Evolutionary conservation across 192 early-diverging fungal genomes (phyloP).

Genomic region (Lobulomyces angularis): DNA sequence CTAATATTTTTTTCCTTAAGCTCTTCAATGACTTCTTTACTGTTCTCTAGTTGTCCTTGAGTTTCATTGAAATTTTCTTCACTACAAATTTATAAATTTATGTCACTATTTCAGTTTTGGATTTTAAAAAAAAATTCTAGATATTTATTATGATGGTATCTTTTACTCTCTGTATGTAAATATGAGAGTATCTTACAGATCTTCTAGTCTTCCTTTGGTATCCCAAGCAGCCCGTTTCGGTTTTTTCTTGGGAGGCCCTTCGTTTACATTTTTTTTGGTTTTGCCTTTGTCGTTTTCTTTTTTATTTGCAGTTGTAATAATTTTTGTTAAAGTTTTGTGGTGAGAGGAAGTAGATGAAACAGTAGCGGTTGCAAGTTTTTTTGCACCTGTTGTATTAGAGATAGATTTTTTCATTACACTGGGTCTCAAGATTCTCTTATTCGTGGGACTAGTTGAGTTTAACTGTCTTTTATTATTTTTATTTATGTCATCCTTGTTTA

Average conservation of each 20-base stretch:
- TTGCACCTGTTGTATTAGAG: neutral
- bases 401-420: neutral
- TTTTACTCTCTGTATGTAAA: constrained; percentile 14
- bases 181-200: constrained; percentile 59
- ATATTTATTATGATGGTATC: constrained; percentile 15
- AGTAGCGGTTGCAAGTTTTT: neutral
- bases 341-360: neutral
- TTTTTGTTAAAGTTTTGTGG: constrained; percentile 3
- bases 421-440: neutral
- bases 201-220: constrained; percentile 64
- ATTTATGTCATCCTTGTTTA: constrained; percentile 5
- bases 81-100: constrained; percentile 30
- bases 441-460: too few species aligned
- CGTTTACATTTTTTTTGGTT: constrained; percentile 4
- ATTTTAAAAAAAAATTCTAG: constrained; percentile 11
- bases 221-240: constrained; percentile 64
- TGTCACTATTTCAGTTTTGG: constrained; percentile 19
- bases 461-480: too few species aligned
- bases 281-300: neutral
- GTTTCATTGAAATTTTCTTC: constrained; percentile 33
- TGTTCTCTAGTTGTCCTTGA: constrained; percentile 32
- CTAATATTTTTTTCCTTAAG: neutral
- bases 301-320: constrained; percentile 1
- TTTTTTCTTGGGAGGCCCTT: constrained; percentile 21
- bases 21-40: constrained; percentile 19